Evolutionary conservation across 1,284 basidiomycete species (phyloP), one percentile per base, ranked within the genome.

Genomic region (Tremellales sp.): DNA sequence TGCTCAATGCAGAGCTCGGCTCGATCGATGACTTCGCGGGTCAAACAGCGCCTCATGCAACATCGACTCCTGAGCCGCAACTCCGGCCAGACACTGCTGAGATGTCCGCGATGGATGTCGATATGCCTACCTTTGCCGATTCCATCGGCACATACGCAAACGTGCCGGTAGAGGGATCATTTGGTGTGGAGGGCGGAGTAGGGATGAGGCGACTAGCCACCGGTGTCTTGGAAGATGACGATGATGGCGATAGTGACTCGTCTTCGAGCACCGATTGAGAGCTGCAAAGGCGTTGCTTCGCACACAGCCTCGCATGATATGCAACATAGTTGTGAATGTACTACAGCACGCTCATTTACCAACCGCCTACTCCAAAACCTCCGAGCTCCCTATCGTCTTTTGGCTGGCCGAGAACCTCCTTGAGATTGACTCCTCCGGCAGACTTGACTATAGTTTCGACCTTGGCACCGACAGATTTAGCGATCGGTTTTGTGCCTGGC

Each of bases 131-230:
- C 22, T 40, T 49, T 37, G 45, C 39, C 17, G 8, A 35, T 40
- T 15, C 17, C 31, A 23, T 26, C 33, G 27, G 44, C 15, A 15
- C 39, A 40, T 35, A 26, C 17, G 29, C 13, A 19, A 17, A 23
- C 19, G n/a, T n/a, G n/a, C n/a, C n/a, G n/a, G n/a, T n/a, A n/a
- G n/a, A n/a, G n/a, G n/a, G n/a, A n/a, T n/a, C n/a, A n/a, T 37
- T 40, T 2, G 48, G 49, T 17, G 52, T 65, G 6, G 68, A 68
- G 39, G 68, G 68, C 22, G 68, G 68, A 17, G 68, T 64, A 4
- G 68, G 68, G 4, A 57, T 59, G 51, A 53, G 68, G 17, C 45
- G 68, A 15, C 44, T 65, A 23, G 65, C 61, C 2, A 54, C 47
- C 19, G 65, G 64, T 10, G 61, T 57, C 4, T 35, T 39, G 4